Percentiles rank a stretch among this genome's conserved stretches.
Conservation (phyloP, 257 asterid species). For the Solanum commersonii region DNA sequence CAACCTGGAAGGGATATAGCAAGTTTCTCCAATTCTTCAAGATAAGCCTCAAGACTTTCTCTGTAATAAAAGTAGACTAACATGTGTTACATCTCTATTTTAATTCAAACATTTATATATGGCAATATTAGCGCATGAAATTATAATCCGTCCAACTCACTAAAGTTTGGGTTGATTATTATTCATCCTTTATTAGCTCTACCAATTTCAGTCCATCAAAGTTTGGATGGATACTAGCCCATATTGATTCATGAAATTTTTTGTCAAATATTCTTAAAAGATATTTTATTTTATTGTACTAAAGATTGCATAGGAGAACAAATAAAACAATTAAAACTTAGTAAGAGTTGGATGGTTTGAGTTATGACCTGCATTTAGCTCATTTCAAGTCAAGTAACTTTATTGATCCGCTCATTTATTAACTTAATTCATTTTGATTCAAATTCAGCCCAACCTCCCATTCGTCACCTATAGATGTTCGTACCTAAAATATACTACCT, state of each 20-base stretch:
- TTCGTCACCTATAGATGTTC: background rate
- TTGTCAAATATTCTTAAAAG: background rate
- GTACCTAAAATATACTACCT: background rate
- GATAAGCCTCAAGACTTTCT: slow-evolving; percentile 44
- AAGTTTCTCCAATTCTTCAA: slow-evolving; percentile 30
- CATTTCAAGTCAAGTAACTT: background rate
- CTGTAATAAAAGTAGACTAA: slow-evolving; percentile 15
- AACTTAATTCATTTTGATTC: background rate
- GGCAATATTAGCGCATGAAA: background rate
- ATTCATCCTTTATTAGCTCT: background rate
- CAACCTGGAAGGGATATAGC: slow-evolving; percentile 10
- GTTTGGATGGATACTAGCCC: no score
- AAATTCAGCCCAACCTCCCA: no score
- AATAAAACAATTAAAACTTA: no score
- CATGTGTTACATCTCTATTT: background rate
- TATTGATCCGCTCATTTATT: background rate
- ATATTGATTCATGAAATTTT: no score
- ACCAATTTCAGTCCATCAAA: background rate
- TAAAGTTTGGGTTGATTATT: background rate
- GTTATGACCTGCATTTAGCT: no score
- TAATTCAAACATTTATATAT: background rate
- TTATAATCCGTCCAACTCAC: background rate
- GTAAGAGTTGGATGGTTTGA: background rate
- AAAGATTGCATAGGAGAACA: background rate
- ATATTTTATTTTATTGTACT: background rate